Evolutionary conservation across 495 filamentous ascomycete species (phyloP).

Genomic region (Lentithecium fluviatile): DNA sequence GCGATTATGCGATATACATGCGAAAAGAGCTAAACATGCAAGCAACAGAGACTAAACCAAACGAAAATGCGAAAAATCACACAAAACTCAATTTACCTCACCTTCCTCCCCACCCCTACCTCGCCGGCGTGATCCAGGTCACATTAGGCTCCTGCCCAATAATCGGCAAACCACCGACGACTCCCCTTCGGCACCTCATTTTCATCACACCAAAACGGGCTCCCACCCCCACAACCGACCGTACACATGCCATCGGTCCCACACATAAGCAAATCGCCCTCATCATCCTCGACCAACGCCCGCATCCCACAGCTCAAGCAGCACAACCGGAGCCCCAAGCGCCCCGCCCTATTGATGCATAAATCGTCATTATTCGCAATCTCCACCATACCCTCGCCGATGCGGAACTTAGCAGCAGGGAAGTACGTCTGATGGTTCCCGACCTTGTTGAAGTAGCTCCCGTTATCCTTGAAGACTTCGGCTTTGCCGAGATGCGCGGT

Average conservation of each 20-base stretch:
- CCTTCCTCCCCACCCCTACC: background rate
- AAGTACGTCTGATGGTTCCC: conserved; percentile 20
- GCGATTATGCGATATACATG: background rate
- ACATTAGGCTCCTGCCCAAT: background rate
- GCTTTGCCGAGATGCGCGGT: background rate
- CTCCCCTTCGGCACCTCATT: background rate
- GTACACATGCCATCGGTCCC: conserved; percentile 2
- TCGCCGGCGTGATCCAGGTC: background rate
- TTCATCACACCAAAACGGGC: background rate
- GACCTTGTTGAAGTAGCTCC: conserved; percentile 2
- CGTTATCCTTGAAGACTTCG: background rate
- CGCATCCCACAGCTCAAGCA: background rate
- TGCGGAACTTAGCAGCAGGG: conserved; percentile 1
- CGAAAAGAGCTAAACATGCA: background rate
- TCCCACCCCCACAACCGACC: conserved; percentile 8
- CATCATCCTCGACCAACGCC: conserved; percentile 4
- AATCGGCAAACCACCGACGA: conserved; percentile 10
- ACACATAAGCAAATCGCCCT: conserved; percentile 18
- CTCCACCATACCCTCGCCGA: background rate
- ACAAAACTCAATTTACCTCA: background rate
- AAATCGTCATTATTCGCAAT: background rate
- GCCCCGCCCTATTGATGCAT: conserved; percentile 9
- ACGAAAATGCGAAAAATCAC: background rate
- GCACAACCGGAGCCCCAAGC: background rate
- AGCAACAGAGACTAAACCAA: background rate